Conservation (phyloP, 202 grass and related monocot genomes). For the Brachypodium distachyon region DNA sequence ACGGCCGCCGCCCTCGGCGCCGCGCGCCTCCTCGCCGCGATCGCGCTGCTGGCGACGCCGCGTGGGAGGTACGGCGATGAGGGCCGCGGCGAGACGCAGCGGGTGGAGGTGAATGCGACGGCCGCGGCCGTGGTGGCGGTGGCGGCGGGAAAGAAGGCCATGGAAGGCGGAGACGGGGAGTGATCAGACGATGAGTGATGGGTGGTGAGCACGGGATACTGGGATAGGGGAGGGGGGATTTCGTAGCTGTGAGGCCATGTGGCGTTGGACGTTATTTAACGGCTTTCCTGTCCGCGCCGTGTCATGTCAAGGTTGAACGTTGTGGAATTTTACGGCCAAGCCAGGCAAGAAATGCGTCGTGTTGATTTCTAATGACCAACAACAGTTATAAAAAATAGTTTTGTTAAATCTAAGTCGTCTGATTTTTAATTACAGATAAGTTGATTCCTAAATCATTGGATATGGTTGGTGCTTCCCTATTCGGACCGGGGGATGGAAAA, state of each 20-base stretch:
- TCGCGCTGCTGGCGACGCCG: neutral
- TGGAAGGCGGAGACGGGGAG: conserved; percentile 1
- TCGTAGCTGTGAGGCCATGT: neutral
- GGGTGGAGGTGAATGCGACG: neutral
- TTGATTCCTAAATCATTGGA: too few relatives aligned
- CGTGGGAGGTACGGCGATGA: neutral
- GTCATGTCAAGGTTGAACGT: too few relatives aligned
- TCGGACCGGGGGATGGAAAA: too few relatives aligned
- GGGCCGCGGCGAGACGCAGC: neutral
- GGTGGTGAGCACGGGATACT: conserved; percentile 13
- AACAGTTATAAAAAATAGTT: too few relatives aligned
- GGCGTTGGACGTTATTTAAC: neutral
- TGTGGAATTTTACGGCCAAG: too few relatives aligned
- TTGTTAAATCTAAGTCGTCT: too few relatives aligned
- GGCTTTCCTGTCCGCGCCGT: too few relatives aligned
- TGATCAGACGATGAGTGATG: conserved; percentile 4
- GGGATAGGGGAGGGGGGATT: neutral
- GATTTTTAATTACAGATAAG: too few relatives aligned
- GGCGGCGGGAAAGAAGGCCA: conserved; percentile 21
- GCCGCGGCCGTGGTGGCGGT: neutral
- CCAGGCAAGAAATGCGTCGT: too few relatives aligned
- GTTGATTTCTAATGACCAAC: too few relatives aligned
- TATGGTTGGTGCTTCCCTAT: too few relatives aligned
- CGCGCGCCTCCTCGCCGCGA: neutral
- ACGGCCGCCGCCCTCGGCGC: neutral